Evolutionary conservation across 73 alveolate genomes (phyloP), one percentile per base, ranked within the genome.

Genomic region (Breviolum minutum): DNA sequence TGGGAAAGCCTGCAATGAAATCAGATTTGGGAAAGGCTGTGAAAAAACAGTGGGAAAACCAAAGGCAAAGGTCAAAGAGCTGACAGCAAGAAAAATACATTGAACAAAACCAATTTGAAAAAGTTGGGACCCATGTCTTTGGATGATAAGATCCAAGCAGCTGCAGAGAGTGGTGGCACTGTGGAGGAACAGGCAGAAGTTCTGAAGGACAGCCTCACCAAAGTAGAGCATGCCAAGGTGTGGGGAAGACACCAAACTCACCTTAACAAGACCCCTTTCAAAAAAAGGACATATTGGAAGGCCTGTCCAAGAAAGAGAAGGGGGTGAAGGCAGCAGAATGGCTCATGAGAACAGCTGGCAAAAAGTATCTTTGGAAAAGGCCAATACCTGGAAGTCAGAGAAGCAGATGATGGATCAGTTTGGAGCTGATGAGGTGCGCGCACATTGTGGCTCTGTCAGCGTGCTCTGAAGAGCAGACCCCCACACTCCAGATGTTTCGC

Each of bases 291-390:
- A 82, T 63, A 27, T 30, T 11, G 7, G 95, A 63, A 10, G 95
- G 40, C 82, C 27, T 63, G 32, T 12, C 82, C 27, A 87, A 87
- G 60, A 87, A 87, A 30, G 95, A 87, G 40, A 87, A 87, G 20
- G 95, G 95, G 68, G 29, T 87, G 40, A 87, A 32, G 13, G 95
- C 95, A 19, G 95, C 95, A 9, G 73, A 54, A 48, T 82, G 91
- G 94, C 94, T 85, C 60, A 24, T 85, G 73, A 27, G n/a, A 27
- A 60, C 61, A 13, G 62, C 8, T 9, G 80, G 82, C 30, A 87
- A 87, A 32, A 87, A 87, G 24, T 63, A 87, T 66, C 17, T 63
- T 14, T 63, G 81, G 9, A 14, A 60, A 86, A 63, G 30, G 30
- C 22, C 13, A 29, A 86, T 32, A 17, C n/a, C 6, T 86, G 95